Conservation (phyloP, 108 stramenopile species). For the Cyclotella choctawhatcheeana region DNA sequence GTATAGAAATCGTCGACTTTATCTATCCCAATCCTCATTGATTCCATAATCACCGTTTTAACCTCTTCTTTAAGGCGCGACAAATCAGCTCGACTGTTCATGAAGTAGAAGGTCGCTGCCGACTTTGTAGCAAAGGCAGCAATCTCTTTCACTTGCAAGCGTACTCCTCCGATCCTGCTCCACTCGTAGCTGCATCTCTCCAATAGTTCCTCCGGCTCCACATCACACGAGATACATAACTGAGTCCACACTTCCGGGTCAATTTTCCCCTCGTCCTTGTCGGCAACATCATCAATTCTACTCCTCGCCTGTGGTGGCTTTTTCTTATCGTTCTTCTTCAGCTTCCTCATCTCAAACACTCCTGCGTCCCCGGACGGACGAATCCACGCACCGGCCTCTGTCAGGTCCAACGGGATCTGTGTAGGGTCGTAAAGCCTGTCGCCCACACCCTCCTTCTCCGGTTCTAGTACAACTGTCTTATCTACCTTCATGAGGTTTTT, state of each 20-base stretch:
- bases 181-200: background rate
- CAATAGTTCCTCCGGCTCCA: background rate
- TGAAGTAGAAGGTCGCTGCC: background rate
- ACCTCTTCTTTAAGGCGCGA: background rate
- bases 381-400: background rate
- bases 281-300: background rate
- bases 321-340: slow-evolving; percentile 4
- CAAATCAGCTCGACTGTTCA: background rate
- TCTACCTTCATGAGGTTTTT: slow-evolving; percentile 12
- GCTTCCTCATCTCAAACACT: background rate
- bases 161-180: background rate
- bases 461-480: background rate
- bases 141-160: background rate
- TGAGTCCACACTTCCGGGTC: background rate
- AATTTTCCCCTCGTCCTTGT: background rate
- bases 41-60: background rate
- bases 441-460: background rate
- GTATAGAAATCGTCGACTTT: background rate
- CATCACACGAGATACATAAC: background rate
- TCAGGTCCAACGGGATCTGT: background rate
- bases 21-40: background rate
- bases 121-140: background rate
- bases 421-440: background rate
- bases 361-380: background rate
- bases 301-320: too few species aligned